A percentile compares a stretch with the other conserved stretches of the same genome.
Conservation (phyloP, 768 basidiomycete species). For the Auricularia cornea region DNA sequence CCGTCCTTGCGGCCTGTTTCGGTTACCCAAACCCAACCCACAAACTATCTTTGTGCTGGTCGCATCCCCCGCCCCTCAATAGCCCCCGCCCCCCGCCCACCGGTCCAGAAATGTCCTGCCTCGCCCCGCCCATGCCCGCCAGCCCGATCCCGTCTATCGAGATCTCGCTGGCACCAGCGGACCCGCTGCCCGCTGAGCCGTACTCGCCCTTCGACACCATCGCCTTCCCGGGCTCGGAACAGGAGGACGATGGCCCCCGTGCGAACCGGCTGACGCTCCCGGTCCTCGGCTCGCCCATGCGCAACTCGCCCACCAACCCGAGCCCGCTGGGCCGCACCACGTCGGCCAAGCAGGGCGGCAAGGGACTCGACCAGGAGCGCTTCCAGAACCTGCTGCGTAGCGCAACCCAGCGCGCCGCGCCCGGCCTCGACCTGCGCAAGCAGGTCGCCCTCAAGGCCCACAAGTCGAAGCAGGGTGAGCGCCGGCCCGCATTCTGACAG, state of each 20-base stretch:
- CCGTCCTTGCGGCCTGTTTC: no score
- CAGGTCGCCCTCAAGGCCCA: constrained; percentile 68
- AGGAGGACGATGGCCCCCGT: constrained; percentile 30
- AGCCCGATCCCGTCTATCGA: constrained; percentile 56
- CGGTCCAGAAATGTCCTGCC: background rate
- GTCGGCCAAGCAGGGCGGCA: constrained; percentile 19
- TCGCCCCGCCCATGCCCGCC: constrained; percentile 14
- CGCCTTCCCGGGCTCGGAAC: constrained; percentile 14
- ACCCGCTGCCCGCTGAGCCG: constrained; percentile 40
- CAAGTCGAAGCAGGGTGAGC: constrained; percentile 64
- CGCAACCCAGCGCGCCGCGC: constrained; percentile 45
- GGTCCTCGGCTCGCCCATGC: constrained; percentile 21
- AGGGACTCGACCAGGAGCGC: constrained; percentile 53
- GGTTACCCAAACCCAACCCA: no score
- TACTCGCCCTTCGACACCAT: constrained; percentile 47
- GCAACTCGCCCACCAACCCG: constrained; percentile 25
- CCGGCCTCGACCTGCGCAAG: constrained; percentile 52
- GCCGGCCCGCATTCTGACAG: constrained; percentile 1
- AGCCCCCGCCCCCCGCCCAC: background rate
- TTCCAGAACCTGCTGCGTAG: constrained; percentile 58
- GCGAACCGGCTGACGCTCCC: constrained; percentile 46
- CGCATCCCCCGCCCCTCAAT: background rate
- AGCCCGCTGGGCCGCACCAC: constrained; percentile 44
- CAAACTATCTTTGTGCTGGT: background rate
- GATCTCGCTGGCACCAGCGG: constrained; percentile 60